Base-by-base conservation (phyloP, 352 stramenopile genomes). In the Peronospora tabacina region DNA sequence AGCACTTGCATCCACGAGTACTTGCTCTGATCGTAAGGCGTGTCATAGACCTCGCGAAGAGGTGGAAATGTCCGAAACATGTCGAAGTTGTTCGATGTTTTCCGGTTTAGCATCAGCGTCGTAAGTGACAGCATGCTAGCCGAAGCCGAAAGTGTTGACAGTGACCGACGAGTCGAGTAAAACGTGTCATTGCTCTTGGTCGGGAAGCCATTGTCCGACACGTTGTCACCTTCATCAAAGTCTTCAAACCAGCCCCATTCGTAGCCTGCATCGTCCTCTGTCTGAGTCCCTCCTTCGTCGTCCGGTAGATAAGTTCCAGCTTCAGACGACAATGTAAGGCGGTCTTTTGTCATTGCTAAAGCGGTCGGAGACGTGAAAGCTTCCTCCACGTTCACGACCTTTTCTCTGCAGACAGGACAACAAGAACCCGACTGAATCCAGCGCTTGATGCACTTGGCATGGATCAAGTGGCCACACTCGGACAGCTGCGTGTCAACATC, bases 201-300 rank as follows among this genome's bases (percentile, higher is more conserved):
- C 7, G 34, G 32, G n/a, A 53, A 40, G 8, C 52, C 55, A 42
- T 50, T 51, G 32, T 61, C 56, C 39, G 39, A 66, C 3, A 48
- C 37, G 35, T 58, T 43, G 32, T 80, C 72, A 3, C 61, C 61
- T 29, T 91, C 67, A 32, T 89, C 77, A 60, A 89, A 87, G 58
- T 90, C 74, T 56, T 90, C 72, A 39, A 90, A 90, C 79, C 79
- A 90, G 26, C 79, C 79, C 81, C 81, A 91, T 36, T 81, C 81
- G 38, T 75, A 82, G 43, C 62, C 46, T 12, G 53, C 9, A 45
- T 35, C 55, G 29, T 60, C 51, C 7, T 61, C 50, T 2, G 52
- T 60, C 28, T 64, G 39, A 30, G 45, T 60, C 22, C 68, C 37
- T 12, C 76, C 61, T 3, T 83, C 66, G 34, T 83, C 66, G 6